These are phyloP conservation scores for Solanum boliviense DNA, from an alignment of 257 asterid genomes.

Conservation along the genomic window DNA sequence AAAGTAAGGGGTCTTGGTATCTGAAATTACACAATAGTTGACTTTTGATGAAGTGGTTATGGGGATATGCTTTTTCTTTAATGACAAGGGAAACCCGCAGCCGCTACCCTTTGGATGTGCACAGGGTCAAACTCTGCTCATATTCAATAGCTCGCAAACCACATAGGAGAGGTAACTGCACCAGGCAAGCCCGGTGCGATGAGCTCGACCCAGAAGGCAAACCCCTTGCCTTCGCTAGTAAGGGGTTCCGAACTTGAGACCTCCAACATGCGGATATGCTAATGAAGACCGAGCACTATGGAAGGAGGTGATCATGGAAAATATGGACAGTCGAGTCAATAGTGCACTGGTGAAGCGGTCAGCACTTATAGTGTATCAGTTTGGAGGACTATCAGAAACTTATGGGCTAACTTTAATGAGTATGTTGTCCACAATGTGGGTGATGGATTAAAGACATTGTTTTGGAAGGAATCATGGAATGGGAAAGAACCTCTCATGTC, in stretches of 20 bases:
- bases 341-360: not conserved
- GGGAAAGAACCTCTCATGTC: not conserved
- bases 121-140: too few relatives aligned
- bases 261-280: not conserved
- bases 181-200: too few relatives aligned
- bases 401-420: too few relatives aligned
- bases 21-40: not conserved
- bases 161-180: too few relatives aligned
- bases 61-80: not conserved
- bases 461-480: not conserved
- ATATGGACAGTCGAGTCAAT: not conserved
- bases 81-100: too few relatives aligned
- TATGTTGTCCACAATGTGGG: not conserved
- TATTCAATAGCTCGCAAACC: too few relatives aligned
- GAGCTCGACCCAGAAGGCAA: too few relatives aligned
- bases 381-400: not conserved
- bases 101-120: too few relatives aligned
- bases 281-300: not conserved
- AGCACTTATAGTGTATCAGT: not conserved
- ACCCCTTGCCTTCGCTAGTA: too few relatives aligned
- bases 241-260: too few relatives aligned
- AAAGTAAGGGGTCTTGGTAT: not conserved
- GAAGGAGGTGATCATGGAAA: not conserved
- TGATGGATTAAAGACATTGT: not conserved
- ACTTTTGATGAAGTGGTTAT: not conserved